phyloP scores from a whole-genome alignment of 345 rosid species.

The sweet orange (Citrus sinensis) region DNA sequence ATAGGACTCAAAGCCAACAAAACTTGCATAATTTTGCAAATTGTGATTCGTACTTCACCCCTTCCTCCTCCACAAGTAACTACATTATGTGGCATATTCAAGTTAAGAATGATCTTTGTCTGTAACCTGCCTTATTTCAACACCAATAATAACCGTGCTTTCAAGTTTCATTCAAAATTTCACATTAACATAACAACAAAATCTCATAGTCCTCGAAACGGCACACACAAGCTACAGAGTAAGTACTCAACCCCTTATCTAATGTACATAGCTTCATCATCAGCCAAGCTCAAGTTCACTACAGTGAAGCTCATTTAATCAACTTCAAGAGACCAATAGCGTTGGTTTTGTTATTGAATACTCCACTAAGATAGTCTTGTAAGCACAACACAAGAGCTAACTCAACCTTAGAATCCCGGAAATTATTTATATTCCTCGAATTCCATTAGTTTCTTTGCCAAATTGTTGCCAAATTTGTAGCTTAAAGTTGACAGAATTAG shows the following conservation, averaged over 20 bases:
- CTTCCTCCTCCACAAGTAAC: background rate
- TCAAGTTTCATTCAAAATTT: background rate
- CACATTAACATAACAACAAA: background rate
- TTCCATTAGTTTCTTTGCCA: no score
- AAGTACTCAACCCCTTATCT: background rate
- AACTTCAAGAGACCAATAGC: no score
- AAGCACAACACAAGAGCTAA: no score
- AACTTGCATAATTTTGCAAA: background rate
- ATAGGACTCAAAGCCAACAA: background rate
- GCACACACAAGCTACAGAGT: background rate
- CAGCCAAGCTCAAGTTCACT: background rate
- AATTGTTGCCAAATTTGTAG: no score
- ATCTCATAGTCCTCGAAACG: background rate
- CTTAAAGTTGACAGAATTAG: no score
- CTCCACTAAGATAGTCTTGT: no score
- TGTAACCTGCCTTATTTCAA: background rate
- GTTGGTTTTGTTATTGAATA: no score
- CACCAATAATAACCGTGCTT: background rate
- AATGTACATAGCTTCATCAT: background rate
- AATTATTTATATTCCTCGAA: no score
- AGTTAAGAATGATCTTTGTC: background rate
- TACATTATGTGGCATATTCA: background rate
- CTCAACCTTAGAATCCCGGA: no score
- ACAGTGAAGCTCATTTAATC: no score
- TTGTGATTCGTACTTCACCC: background rate